Conservation (phyloP, 805 yeast genomes). For the Sugiyamaella qingdaonensis region DNA sequence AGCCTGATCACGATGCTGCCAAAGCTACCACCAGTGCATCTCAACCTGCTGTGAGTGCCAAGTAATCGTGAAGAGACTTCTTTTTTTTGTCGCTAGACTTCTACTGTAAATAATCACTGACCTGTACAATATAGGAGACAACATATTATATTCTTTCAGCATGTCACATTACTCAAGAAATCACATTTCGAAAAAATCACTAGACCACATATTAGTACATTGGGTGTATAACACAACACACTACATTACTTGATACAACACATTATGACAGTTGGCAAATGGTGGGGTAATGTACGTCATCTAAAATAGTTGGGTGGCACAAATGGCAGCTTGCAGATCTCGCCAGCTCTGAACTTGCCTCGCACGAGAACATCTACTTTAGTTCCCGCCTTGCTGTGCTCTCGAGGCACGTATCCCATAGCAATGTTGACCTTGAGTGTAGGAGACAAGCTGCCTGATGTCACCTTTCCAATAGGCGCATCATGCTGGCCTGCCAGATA, state of each 20-base stretch:
- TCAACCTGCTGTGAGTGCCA: not conserved
- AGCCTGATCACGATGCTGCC: no score
- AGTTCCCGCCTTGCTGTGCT: slow-evolving; percentile 68
- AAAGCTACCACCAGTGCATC: not conserved
- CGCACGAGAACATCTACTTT: slow-evolving; percentile 70
- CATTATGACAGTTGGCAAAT: no score
- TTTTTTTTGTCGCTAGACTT: no score
- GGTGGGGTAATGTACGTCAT: not conserved
- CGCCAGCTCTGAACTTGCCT: slow-evolving; percentile 75
- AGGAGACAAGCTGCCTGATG: slow-evolving; percentile 65
- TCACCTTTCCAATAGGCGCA: slow-evolving; percentile 53
- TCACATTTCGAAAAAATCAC: no score
- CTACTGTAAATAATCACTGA: no score
- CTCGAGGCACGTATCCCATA: slow-evolving; percentile 80
- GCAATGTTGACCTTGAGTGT: slow-evolving; percentile 78
- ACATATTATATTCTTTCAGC: no score
- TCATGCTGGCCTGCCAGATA: slow-evolving; percentile 50
- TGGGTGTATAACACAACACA: no score
- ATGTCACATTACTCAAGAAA: no score
- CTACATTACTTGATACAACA: no score
- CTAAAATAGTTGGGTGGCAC: slow-evolving; percentile 61
- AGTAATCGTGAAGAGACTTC: no score
- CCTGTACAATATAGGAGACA: no score
- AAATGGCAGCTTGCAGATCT: slow-evolving; percentile 79
- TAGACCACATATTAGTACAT: no score